Percentiles rank a stretch among this genome's conserved stretches.
These are phyloP conservation scores for Suillus subluteus DNA, from an alignment of 768 basidiomycete species.

Conservation along the genomic window DNA sequence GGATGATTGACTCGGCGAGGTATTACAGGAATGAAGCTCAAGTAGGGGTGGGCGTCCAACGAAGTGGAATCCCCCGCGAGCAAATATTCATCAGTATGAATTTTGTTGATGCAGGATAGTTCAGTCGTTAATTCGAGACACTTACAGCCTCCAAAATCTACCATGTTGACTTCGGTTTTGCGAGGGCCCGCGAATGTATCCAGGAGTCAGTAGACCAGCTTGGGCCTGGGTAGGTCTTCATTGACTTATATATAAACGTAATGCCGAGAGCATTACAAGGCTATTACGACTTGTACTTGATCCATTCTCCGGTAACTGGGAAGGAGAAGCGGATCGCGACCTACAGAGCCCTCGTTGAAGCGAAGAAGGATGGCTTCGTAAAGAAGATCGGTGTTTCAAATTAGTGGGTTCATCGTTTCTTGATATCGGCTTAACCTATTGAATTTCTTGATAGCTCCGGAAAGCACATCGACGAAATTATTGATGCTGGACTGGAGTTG, in stretches of 20 bases:
- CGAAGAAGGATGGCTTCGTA: conserved; percentile 39
- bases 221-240: conserved; percentile 23
- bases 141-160: conserved; percentile 28
- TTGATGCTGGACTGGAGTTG: conserved; percentile 27
- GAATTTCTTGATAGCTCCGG: conserved; percentile 22
- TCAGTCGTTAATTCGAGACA: not conserved
- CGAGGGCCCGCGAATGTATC: conserved; percentile 19
- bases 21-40: conserved; percentile 28
- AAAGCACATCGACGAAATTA: conserved; percentile 31
- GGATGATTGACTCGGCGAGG: conserved; percentile 32
- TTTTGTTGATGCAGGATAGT: not conserved
- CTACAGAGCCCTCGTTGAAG: conserved; percentile 43
- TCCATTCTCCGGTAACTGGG: conserved; percentile 47
- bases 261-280: conserved; percentile 26
- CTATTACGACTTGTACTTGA: conserved; percentile 51
- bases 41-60: conserved; percentile 31
- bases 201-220: conserved; percentile 28
- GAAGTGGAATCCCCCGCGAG: conserved; percentile 26
- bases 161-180: conserved; percentile 16
- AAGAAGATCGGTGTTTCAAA: conserved; percentile 50
- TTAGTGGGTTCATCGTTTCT: conserved; percentile 36
- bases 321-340: conserved; percentile 41
- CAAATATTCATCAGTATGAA: conserved; percentile 34
- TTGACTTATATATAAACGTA: not conserved
- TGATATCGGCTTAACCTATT: not conserved